Conservation (phyloP, 2,329 filamentous ascomycete genomes). For the Fusarium tricinctum region DNA sequence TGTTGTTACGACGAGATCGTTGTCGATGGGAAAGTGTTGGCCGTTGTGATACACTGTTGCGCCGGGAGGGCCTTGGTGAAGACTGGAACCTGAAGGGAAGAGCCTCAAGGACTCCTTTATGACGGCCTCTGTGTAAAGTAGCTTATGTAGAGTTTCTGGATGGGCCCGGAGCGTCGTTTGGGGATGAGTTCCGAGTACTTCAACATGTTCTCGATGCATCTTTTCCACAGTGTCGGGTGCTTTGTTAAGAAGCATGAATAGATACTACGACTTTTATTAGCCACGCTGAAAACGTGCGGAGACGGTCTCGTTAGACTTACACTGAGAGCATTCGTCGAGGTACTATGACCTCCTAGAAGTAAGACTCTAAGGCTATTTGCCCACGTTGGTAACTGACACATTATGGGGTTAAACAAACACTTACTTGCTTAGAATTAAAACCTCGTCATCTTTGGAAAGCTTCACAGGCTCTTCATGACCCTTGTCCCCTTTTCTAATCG, state of each 20-base stretch:
- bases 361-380: constrained; percentile 15
- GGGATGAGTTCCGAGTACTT: constrained; percentile 2
- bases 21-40: constrained; percentile 18
- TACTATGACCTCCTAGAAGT: constrained; percentile 30
- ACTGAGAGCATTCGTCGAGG: constrained; percentile 19
- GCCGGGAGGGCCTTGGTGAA: not conserved
- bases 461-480: fast-evolving
- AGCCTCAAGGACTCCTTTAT: constrained; percentile 26
- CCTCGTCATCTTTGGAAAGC: not conserved
- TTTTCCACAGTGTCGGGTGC: constrained; percentile 6
- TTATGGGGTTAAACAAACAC: not conserved
- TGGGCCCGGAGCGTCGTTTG: not conserved
- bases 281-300: not conserved
- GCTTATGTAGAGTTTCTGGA: constrained; percentile 11
- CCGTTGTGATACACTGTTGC: constrained; percentile 9
- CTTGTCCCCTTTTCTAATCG: not conserved
- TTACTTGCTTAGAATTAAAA: constrained; percentile 4
- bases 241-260: constrained; percentile 27
- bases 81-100: constrained; percentile 19
- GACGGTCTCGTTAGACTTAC: not conserved
- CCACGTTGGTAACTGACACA: not conserved
- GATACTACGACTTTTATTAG: not conserved
- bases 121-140: constrained; percentile 29
- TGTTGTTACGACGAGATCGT: constrained; percentile 1
- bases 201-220: constrained; percentile 23